Conservation (phyloP, 139 green algal genomes). For the Trebouxia sp. region DNA sequence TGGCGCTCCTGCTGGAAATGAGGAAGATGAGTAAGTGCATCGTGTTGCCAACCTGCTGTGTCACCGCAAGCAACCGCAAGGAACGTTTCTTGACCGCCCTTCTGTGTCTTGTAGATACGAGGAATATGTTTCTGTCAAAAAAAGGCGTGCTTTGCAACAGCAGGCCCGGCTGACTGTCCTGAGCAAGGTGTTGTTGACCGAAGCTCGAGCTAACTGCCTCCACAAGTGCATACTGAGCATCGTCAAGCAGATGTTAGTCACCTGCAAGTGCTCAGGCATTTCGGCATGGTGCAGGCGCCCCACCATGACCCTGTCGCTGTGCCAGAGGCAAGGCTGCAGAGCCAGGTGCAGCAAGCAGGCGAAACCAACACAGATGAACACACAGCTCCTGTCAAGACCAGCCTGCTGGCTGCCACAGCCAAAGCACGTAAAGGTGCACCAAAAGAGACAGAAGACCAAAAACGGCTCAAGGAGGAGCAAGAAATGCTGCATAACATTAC, state of each 20-base stretch:
- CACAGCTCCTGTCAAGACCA: slow-evolving; percentile 55
- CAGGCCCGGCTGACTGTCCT: slow-evolving; percentile 54
- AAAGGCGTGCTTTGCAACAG: slow-evolving; percentile 74
- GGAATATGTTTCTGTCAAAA: slow-evolving; percentile 90
- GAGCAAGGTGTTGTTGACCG: slow-evolving; percentile 42
- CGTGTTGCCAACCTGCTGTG: neutral
- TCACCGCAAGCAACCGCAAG: neutral
- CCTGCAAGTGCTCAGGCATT: too few relatives aligned
- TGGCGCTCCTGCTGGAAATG: neutral
- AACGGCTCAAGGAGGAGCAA: slow-evolving; percentile 76
- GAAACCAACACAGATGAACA: neutral
- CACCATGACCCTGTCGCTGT: too few relatives aligned
- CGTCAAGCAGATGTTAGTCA: too few relatives aligned
- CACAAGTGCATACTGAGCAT: too few relatives aligned
- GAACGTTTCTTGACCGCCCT: neutral
- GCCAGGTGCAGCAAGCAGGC: neutral
- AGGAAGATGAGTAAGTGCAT: neutral
- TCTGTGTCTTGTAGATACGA: slow-evolving; percentile 44
- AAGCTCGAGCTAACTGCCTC: too few relatives aligned
- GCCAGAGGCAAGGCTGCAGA: neutral
- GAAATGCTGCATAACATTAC: slow-evolving; percentile 88
- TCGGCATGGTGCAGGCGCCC: too few relatives aligned
- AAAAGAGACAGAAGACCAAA: slow-evolving; percentile 70
- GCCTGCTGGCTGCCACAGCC: slow-evolving; percentile 66
- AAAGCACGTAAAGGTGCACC: slow-evolving; percentile 57